Percentiles rank a stretch among this genome's conserved stretches.
Conservation (phyloP, 441 rosid genomes). For the Breynia disticha region DNA sequence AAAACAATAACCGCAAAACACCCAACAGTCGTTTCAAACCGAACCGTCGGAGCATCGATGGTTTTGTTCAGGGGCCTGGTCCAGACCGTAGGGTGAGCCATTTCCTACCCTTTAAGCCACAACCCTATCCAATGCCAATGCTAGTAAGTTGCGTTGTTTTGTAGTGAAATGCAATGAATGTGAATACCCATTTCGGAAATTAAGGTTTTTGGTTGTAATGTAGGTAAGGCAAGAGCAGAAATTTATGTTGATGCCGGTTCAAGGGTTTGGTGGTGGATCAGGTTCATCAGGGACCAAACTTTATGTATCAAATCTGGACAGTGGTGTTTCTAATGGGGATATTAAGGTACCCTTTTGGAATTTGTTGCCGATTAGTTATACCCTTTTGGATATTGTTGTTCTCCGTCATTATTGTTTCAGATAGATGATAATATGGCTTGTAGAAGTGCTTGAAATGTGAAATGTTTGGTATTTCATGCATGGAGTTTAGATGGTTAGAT, state of each 20-base stretch:
- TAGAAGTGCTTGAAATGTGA: too few relatives aligned
- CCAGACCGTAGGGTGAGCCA: conserved; percentile 17
- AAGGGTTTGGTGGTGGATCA: conserved; percentile 25
- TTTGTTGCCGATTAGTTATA: conserved; percentile 5
- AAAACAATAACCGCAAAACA: conserved; percentile 7
- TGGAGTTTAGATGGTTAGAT: not conserved
- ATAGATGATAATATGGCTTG: too few relatives aligned
- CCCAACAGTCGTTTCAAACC: not conserved
- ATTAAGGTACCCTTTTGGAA: conserved; percentile 38
- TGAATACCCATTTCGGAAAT: not conserved
- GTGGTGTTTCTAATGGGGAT: conserved; percentile 73
- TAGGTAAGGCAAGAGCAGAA: not conserved
- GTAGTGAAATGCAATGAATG: not conserved
- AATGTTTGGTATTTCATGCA: too few relatives aligned
- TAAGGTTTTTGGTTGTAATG: conserved; percentile 4
- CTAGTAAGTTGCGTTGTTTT: not conserved
- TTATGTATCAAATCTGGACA: conserved; percentile 71
- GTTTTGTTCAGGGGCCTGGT: conserved; percentile 11
- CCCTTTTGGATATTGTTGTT: too few relatives aligned
- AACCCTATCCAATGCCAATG: conserved; percentile 18
- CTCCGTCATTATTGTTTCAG: too few relatives aligned
- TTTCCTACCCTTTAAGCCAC: conserved; percentile 8
- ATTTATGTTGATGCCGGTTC: conserved; percentile 5
- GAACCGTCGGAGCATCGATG: conserved; percentile 1
- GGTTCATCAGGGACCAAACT: conserved; percentile 81